A percentile compares a stretch with the other conserved stretches of the same genome.
Evolutionary conservation across 805 yeast genomes (phyloP).

Genomic region (Zygoascus bituminiphila): DNA sequence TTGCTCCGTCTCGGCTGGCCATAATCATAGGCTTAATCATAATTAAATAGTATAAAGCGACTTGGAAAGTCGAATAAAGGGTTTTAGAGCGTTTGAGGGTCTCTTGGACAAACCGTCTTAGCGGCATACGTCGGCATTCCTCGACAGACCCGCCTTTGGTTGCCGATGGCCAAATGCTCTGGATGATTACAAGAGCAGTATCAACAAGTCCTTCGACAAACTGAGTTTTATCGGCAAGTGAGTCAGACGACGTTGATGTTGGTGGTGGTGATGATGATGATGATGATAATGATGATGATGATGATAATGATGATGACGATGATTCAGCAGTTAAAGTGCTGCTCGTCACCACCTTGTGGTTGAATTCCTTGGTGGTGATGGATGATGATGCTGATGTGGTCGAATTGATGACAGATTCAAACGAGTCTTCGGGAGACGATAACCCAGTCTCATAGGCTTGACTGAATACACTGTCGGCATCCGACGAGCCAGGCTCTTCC

Average conservation of each 20-base stretch:
- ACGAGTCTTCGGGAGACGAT: neutral
- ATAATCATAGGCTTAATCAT: slow-evolving; percentile 32
- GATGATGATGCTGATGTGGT: neutral
- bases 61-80: slow-evolving; percentile 53
- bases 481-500: neutral
- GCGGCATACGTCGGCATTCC: slow-evolving; percentile 21
- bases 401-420: neutral
- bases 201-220: slow-evolving; percentile 22
- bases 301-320: too few relatives aligned
- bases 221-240: neutral
- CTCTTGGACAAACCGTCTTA: slow-evolving; percentile 31
- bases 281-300: too few relatives aligned
- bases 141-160: slow-evolving; percentile 10
- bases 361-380: neutral
- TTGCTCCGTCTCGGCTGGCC: neutral
- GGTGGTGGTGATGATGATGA: neutral
- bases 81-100: slow-evolving; percentile 44
- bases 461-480: neutral
- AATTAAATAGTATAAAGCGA: slow-evolving; percentile 57
- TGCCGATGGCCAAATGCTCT: slow-evolving; percentile 27
- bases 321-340: neutral
- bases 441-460: neutral
- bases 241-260: neutral
- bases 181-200: slow-evolving; percentile 24
- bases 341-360: neutral